These are phyloP conservation scores for Erodium moschatum DNA, from an alignment of 441 rosid species.

Conservation along the genomic window DNA sequence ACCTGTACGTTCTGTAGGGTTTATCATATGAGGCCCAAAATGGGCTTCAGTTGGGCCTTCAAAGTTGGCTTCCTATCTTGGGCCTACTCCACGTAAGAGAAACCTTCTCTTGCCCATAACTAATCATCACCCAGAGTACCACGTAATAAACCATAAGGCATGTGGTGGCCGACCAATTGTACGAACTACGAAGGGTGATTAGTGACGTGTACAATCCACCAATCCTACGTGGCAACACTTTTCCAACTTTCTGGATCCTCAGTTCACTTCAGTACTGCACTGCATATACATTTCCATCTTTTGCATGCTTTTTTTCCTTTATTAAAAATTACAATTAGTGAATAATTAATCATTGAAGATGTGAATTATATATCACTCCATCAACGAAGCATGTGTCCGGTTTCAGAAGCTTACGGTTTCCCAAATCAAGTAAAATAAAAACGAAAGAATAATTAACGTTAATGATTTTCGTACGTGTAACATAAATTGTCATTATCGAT, in stretches of 20 bases:
- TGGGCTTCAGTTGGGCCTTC: no score
- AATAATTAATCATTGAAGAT: not conserved
- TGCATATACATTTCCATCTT: not conserved
- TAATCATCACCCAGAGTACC: no score
- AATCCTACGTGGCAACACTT: not conserved
- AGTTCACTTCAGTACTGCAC: no score
- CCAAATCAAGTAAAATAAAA: not conserved
- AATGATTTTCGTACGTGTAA: no score
- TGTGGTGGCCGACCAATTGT: not conserved
- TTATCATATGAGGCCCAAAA: no score
- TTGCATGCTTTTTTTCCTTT: no score
- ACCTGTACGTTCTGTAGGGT: no score
- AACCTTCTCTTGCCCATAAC: no score
- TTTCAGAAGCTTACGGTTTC: not conserved
- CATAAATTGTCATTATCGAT: not conserved
- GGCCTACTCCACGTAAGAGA: no score
- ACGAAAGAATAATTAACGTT: not conserved
- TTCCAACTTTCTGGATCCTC: no score
- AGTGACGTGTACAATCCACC: not conserved
- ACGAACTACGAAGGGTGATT: not conserved
- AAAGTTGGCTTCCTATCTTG: no score
- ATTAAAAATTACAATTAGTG: not conserved
- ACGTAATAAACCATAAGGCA: no score
- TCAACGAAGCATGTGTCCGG: not conserved
- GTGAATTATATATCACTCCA: not conserved